A percentile compares a stretch with the other conserved stretches of the same genome.
These are phyloP conservation scores for Arctostaphylos glauca DNA, from an alignment of 148 eudicot genomes.

Conservation along the genomic window DNA sequence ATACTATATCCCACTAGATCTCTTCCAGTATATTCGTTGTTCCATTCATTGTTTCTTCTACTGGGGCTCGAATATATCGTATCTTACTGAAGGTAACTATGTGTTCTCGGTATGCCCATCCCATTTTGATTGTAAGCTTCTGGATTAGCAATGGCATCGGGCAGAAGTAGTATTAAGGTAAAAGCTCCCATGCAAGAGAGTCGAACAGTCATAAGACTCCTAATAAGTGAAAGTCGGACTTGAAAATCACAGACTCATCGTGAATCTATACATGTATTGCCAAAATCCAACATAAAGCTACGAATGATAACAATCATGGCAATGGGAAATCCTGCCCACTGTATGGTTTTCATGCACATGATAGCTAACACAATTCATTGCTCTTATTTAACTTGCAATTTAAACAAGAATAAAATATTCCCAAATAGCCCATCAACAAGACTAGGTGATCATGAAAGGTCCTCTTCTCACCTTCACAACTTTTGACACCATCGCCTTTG, in stretches of 20 bases:
- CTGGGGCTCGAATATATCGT: no score
- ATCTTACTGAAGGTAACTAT: not conserved
- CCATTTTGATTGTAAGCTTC: not conserved
- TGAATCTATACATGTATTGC: not conserved
- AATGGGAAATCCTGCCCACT: not conserved
- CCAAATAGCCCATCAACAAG: not conserved
- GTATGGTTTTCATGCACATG: not conserved
- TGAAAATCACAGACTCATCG: not conserved
- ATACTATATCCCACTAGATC: not conserved
- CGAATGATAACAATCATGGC: not conserved
- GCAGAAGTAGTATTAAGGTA: not conserved
- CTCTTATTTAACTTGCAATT: not conserved
- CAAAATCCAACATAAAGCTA: slow-evolving; percentile 1
- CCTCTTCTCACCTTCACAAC: slow-evolving; percentile 62
- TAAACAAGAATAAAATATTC: not conserved
- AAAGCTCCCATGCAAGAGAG: not conserved
- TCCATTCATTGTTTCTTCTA: not conserved
- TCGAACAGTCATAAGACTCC: not conserved
- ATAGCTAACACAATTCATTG: not conserved
- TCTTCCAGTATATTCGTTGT: not conserved
- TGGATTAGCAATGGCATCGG: not conserved
- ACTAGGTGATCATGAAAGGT: slow-evolving; percentile 15
- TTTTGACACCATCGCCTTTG: slow-evolving; percentile 79
- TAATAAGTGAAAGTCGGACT: not conserved
- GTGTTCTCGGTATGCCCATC: not conserved